These are phyloP conservation scores for Lunasporangiospora selenospora DNA, from an alignment of 192 early-diverging fungal genomes.

Conservation along the genomic window DNA sequence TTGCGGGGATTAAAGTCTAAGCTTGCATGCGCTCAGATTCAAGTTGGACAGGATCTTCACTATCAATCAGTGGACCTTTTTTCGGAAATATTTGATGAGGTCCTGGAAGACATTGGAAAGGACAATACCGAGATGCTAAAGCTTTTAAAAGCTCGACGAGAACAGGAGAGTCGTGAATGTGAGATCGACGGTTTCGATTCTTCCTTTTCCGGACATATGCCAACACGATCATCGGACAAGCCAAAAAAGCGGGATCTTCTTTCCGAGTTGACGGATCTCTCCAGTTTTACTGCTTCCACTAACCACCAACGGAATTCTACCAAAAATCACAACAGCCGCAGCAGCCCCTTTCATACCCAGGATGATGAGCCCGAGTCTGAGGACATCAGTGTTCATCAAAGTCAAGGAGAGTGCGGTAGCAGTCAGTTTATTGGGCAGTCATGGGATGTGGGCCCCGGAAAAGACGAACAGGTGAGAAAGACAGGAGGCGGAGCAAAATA, in stretches of 20 bases:
- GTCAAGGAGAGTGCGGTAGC: constrained; percentile 3
- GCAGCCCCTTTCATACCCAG: too few relatives aligned
- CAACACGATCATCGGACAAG: constrained; percentile 37
- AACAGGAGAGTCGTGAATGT: not conserved
- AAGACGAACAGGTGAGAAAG: not conserved
- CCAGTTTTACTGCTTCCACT: too few relatives aligned
- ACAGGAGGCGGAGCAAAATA: too few relatives aligned
- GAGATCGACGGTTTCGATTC: constrained; percentile 1
- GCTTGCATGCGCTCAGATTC: constrained; percentile 31
- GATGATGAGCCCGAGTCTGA: constrained; percentile 25
- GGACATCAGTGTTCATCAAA: not conserved
- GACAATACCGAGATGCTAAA: constrained; percentile 40
- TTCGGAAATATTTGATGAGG: constrained; percentile 42
- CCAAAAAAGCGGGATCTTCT: constrained; percentile 29
- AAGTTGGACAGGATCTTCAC: constrained; percentile 37
- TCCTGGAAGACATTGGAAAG: constrained; percentile 39
- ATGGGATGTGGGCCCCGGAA: constrained; percentile 34
- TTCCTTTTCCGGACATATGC: constrained; percentile 19
- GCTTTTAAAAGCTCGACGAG: constrained; percentile 9
- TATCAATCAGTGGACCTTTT: constrained; percentile 35
- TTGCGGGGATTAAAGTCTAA: constrained; percentile 36
- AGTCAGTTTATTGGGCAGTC: constrained; percentile 40
- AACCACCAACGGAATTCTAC: too few relatives aligned
- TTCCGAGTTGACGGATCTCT: not conserved
- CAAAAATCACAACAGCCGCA: too few relatives aligned